Percentiles rank a stretch among this genome's conserved stretches.
Conservation (phyloP, 1,284 basidiomycete genomes). For the Ustilago cynodontis region DNA sequence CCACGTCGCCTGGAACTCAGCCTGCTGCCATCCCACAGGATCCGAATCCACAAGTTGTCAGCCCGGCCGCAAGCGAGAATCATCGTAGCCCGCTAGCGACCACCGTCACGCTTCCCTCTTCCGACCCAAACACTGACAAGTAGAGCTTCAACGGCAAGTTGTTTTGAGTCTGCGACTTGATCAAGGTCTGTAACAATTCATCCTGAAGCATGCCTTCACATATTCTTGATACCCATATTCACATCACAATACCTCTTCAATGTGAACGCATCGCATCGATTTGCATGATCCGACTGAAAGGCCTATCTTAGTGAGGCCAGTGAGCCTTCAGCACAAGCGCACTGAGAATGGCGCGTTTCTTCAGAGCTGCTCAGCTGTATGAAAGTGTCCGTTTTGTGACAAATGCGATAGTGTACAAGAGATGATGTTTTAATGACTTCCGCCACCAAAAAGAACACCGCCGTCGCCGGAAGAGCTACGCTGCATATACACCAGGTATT, state of each 20-base stretch:
- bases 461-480: slow-evolving; percentile 36
- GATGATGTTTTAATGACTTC: slow-evolving; percentile 6
- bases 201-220: neutral
- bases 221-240: slow-evolving; percentile 21
- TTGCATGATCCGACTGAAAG: neutral
- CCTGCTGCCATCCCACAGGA: neutral
- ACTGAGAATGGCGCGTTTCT: neutral
- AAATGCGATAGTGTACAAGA: neutral
- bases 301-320: neutral
- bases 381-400: neutral
- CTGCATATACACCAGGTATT: slow-evolving; percentile 45
- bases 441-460: slow-evolving; percentile 37
- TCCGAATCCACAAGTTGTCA: neutral
- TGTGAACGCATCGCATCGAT: neutral
- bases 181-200: no score
- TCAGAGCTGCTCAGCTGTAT: neutral
- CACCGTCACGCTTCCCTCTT: neutral
- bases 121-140: neutral
- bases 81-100: slow-evolving; percentile 16
- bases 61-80: slow-evolving; percentile 8
- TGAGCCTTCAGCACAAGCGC: neutral
- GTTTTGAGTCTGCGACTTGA: neutral
- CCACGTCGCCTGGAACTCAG: slow-evolving; percentile 12
- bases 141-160: neutral
- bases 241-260: neutral